A percentile compares a stretch with the other conserved stretches of the same genome.
phyloP scores from a whole-genome alignment of 2,329 filamentous ascomycete genomes.

The Byssochlamys sp. region DNA sequence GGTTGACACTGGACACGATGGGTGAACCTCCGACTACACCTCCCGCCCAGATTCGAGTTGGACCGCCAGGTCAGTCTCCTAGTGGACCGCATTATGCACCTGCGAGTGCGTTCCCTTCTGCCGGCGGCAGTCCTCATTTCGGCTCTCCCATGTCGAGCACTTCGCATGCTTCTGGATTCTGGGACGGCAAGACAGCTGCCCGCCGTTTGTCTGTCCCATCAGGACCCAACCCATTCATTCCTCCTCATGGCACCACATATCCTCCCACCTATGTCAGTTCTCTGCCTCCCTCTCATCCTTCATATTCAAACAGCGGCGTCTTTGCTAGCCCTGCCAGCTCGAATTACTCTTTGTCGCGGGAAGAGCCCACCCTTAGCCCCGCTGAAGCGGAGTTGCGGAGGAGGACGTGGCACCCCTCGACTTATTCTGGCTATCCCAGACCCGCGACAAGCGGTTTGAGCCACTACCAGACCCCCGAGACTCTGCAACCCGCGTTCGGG shows the following conservation, averaged over 20 bases:
- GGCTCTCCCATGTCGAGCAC: constrained; percentile 64
- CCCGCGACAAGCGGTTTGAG: constrained; percentile 64
- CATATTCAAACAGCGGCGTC: constrained; percentile 50
- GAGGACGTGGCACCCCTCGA: constrained; percentile 77
- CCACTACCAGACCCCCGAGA: constrained; percentile 62
- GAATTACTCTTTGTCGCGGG: constrained; percentile 37
- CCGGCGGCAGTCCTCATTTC: constrained; percentile 67
- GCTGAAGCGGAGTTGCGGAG: constrained; percentile 70
- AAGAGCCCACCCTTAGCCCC: constrained; percentile 22
- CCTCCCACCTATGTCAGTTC: constrained; percentile 49
- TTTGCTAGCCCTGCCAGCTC: constrained; percentile 61
- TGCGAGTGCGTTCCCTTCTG: constrained; percentile 70
- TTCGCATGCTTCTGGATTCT: constrained; percentile 64
- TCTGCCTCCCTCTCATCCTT: constrained; percentile 47
- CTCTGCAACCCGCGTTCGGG: constrained; percentile 48
- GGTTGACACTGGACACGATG: constrained; percentile 56
- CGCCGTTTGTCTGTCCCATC: constrained; percentile 77
- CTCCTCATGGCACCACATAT: constrained; percentile 47
- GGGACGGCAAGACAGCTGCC: constrained; percentile 57
- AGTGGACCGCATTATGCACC: constrained; percentile 73
- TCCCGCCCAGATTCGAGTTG: constrained; percentile 55
- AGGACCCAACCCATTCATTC: constrained; percentile 62
- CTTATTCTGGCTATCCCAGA: constrained; percentile 53
- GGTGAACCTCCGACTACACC: constrained; percentile 55
- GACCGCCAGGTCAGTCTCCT: constrained; percentile 58